Percentiles rank a stretch among this genome's conserved stretches.
Conservation (phyloP, 2,329 filamentous ascomycete species). For the Fusarium nisikadoi region DNA sequence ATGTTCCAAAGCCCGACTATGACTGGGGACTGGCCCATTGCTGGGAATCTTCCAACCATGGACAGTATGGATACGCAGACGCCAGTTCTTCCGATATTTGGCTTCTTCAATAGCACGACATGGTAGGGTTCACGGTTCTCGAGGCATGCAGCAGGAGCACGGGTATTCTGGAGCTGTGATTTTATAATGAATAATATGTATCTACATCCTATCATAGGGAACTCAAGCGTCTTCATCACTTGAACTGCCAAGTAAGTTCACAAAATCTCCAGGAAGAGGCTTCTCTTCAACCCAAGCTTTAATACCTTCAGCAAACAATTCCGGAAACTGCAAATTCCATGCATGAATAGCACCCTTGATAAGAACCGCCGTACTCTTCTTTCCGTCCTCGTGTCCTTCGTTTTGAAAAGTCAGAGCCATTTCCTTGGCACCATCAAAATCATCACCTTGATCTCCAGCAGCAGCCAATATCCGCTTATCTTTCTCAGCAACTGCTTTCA, state of each 20-base stretch:
- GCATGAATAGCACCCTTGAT: constrained; percentile 42
- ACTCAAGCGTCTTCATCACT: rapidly evolving
- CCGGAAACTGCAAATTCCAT: constrained; percentile 55
- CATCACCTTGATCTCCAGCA: constrained; percentile 49
- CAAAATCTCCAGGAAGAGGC: constrained; percentile 42
- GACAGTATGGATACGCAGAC: neutral
- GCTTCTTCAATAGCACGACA: neutral
- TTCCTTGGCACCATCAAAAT: constrained; percentile 39
- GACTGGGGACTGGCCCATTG: neutral
- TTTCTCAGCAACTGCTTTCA: constrained; percentile 34
- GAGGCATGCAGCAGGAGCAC: too few species aligned
- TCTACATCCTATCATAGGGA: rapidly evolving
- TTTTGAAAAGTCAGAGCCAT: constrained; percentile 17
- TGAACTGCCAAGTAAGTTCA: neutral
- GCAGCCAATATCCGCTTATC: constrained; percentile 41
- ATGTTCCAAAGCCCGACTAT: neutral
- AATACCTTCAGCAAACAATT: constrained; percentile 52
- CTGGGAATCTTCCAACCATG: neutral
- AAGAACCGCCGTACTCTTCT: neutral
- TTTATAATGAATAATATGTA: rapidly evolving
- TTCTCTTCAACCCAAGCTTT: constrained; percentile 49
- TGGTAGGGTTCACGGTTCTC: neutral
- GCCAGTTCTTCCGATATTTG: constrained; percentile 7
- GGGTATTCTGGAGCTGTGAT: rapidly evolving
- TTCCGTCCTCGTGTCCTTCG: neutral